phyloP scores from a whole-genome alignment of 352 stramenopile species.

The Pythium sp. region DNA sequence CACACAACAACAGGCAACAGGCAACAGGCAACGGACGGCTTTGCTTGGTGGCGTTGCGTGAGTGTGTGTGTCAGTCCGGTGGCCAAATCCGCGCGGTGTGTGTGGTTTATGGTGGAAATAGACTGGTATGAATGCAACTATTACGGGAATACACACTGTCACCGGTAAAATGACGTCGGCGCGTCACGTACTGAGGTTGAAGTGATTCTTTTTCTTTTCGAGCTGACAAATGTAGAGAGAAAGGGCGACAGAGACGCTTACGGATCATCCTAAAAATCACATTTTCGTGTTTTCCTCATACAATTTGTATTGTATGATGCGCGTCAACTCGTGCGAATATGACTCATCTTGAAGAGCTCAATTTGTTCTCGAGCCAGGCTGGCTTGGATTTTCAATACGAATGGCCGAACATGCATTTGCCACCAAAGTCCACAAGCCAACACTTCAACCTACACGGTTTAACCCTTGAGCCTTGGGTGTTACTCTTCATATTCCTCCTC shows the following conservation, averaged over 20 bases:
- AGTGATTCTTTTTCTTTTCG: slow-evolving; percentile 18
- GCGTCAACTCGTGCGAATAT: neutral
- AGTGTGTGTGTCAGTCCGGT: slow-evolving; percentile 2
- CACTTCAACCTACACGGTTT: neutral
- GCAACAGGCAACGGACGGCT: neutral
- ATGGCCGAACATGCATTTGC: neutral
- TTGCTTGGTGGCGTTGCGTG: slow-evolving; percentile 1
- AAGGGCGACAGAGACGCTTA: neutral
- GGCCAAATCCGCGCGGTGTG: neutral
- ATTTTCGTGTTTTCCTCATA: neutral
- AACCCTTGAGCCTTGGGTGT: neutral
- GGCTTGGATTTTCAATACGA: too few relatives aligned
- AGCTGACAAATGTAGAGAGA: neutral
- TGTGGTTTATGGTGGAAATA: neutral
- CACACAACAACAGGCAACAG: neutral
- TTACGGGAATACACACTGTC: slow-evolving; percentile 17
- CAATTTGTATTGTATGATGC: neutral
- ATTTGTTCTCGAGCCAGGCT: too few relatives aligned
- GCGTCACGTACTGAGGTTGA: slow-evolving; percentile 31
- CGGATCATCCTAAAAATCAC: neutral
- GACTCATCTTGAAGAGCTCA: neutral
- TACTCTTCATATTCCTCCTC: neutral
- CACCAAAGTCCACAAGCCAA: neutral
- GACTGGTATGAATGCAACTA: neutral
- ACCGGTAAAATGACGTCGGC: slow-evolving; percentile 28